Conservation (phyloP, 169 alveolate species). For the Besnoitia besnoiti region DNA sequence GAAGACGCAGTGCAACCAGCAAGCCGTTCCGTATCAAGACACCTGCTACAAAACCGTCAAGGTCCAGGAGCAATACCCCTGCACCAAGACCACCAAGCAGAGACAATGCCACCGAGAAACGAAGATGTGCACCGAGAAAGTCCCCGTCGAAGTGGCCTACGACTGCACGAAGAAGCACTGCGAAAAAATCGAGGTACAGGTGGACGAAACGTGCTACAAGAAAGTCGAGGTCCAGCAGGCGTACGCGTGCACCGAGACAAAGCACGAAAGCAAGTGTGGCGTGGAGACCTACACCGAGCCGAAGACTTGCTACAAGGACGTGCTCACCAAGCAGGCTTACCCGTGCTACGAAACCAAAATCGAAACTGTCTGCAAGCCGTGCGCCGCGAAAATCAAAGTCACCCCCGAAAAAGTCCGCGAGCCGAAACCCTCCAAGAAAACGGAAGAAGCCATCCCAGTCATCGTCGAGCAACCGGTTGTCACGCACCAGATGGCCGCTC, state of each 20-base stretch:
- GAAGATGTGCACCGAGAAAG: constrained; percentile 50
- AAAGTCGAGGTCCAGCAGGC: constrained; percentile 52
- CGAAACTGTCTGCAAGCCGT: constrained; percentile 21
- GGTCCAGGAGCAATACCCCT: constrained; percentile 54
- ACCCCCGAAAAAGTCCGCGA: constrained; percentile 18
- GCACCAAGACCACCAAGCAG: constrained; percentile 61
- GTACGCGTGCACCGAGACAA: constrained; percentile 63
- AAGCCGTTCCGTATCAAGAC: constrained; percentile 63
- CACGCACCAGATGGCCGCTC: not conserved
- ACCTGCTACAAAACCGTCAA: constrained; percentile 62
- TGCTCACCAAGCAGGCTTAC: constrained; percentile 61
- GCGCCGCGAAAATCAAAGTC: constrained; percentile 29
- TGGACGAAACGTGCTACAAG: constrained; percentile 61
- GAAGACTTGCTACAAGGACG: constrained; percentile 66
- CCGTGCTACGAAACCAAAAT: constrained; percentile 65
- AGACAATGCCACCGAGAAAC: constrained; percentile 61
- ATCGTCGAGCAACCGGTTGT: not conserved
- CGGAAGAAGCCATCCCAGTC: not conserved
- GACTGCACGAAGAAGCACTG: constrained; percentile 66
- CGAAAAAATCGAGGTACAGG: constrained; percentile 53
- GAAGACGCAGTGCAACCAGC: constrained; percentile 61
- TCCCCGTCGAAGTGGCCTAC: constrained; percentile 60
- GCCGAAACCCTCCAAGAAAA: not conserved
- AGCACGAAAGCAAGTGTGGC: constrained; percentile 57
- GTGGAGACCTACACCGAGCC: constrained; percentile 46